Conservation (phyloP, 192 early-diverging fungal species). For the Backusella westeae region DNA sequence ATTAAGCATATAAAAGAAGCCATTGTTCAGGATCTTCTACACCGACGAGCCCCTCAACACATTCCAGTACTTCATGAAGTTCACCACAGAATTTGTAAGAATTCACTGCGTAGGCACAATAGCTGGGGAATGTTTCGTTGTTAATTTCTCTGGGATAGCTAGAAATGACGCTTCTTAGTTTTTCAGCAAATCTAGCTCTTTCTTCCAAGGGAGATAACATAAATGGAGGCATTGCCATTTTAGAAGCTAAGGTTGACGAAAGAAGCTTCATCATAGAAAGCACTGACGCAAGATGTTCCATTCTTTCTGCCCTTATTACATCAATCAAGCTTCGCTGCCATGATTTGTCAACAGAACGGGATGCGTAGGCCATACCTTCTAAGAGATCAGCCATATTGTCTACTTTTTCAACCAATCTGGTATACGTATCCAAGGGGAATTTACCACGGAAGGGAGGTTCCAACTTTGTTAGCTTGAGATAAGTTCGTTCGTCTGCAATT, state of each 20-base stretch:
- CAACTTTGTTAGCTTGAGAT: conserved; percentile 25
- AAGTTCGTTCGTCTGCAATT: conserved; percentile 30
- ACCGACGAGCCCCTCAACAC: conserved; percentile 19
- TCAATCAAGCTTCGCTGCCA: conserved; percentile 3
- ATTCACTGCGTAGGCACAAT: conserved; percentile 21
- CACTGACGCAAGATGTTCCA: conserved; percentile 17
- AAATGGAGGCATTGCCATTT: conserved; percentile 28
- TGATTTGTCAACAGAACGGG: background rate
- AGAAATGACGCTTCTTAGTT: background rate
- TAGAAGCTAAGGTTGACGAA: conserved; percentile 28
- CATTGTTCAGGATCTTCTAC: conserved; percentile 23
- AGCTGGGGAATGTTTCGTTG: conserved; percentile 2
- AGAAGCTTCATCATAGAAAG: conserved; percentile 29
- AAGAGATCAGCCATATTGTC: conserved; percentile 38
- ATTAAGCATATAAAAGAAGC: conserved; percentile 7
- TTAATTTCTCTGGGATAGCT: background rate
- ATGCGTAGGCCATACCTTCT: conserved; percentile 23
- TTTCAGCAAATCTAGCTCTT: conserved; percentile 4
- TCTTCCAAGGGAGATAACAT: conserved; percentile 20
- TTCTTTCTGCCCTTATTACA: background rate
- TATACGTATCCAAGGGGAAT: conserved; percentile 33
- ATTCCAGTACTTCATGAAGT: conserved; percentile 17
- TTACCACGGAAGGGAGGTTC: conserved; percentile 42
- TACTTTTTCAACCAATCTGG: conserved; percentile 24
- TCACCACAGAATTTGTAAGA: conserved; percentile 21